Evolutionary conservation across 768 basidiomycete genomes (phyloP), one percentile per base, ranked within the genome.

Genomic region (Leccinum rimulosum): DNA sequence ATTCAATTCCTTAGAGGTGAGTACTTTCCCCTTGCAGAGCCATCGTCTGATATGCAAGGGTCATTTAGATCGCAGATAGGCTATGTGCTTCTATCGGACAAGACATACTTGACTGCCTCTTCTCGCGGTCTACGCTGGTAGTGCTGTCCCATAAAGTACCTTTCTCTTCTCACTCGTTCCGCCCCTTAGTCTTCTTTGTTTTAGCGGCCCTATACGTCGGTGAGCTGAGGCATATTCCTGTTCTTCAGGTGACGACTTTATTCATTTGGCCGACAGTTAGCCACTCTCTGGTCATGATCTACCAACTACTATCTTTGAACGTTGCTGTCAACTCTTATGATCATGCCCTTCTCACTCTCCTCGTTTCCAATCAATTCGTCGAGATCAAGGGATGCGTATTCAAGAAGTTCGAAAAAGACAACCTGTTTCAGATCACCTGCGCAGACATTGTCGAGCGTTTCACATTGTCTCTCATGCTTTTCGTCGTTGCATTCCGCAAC

Each of bases 311-410:
- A 56, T 84, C 95, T 5, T 81, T 99, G 57, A 98, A 98, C 63
- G 96, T 99, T 36, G 96, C 97, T 5, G 90, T 99, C 69, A 98
- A 98, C 75, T 96, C 95, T 17, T 99, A 96, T 72, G 95, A 98
- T 71, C 91, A 98, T 66, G 89, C 96, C 2, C 84, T 99, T 7
- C 80, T 99, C 43, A 97, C 95, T 0, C 82, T 99, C 0, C 82
- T 99, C 8, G 86, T 99, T 49, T 97, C 94, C 49, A 99, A 98
- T 69, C 97, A 99, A 73, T 98, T 99, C 68, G 96, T 98, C 35
- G 97, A 99, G 75, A 98, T 98, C 74, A 99, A 99, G 75, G 95
- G 96, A 35, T 94, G 92, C 70, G 97, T 99, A 2, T 99, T 99
- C 85, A 99, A 98, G 76, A 98, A 90, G 71, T 98, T 99, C 67